Base-by-base conservation (phyloP, 1,284 basidiomycete genomes). In the Volvariella volvacea region DNA sequence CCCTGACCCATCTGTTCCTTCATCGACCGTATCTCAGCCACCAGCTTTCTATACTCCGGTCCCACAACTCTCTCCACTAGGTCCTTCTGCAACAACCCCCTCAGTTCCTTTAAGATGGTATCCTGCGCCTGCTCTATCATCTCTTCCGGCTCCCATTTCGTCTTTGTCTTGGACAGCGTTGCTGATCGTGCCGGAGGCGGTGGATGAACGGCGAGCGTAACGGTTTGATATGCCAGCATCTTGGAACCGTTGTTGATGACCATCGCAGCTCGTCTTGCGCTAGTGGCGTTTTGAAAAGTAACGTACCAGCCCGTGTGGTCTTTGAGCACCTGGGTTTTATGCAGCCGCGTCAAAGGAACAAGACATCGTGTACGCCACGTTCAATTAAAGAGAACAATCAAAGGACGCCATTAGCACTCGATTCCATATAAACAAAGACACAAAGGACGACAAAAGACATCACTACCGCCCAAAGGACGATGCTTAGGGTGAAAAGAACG, bases 221-320 rank as follows among this genome's bases (percentile, higher is more conserved):
- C 79, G 4, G 74, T 65, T 44, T 78, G 76, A 50, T 80, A 76
- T 2, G 70, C 74, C 14, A 88, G 70, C 41, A 66, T 76, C 30
- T 71, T 74, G 9, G 62, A 59, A 10, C 70, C 69, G 30, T 68
- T 65, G 30, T 66, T 71, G 39, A 85, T 70, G 12, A 81, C 73
- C 56, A 73, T 73, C 14, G 69, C 67, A 0, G 83, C 82, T 2
- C 84, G 73, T 4, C 76, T 71, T 1, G 86, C 86, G 2, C 73
- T 65, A 48, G 78, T 76, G 1, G 65, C 57, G 4, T 74, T 73
- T 39, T 66, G 56, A 55, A 89, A 89, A 2, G 83, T 83, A 48
- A 87, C 73, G 54, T 85, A 88, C 68, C 83, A 79, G 9, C 76
- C 80, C 6, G 67, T 64, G 42, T 76, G 71, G 57, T 88, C 85